Conservation (phyloP, 2,329 filamentous ascomycete species). For the Fusarium anthophilum region DNA sequence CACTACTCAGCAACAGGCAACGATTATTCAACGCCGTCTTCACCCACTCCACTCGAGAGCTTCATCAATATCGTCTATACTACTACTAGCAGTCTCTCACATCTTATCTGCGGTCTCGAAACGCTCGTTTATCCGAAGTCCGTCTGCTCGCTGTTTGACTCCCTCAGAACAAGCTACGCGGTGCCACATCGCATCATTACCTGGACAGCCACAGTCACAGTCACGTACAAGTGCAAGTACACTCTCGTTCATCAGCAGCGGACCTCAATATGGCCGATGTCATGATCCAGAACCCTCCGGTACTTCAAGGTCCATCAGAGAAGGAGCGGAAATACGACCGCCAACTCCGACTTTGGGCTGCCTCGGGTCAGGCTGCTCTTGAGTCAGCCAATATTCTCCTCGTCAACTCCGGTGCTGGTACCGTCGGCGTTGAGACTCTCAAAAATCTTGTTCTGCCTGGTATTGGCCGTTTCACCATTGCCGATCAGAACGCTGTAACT, state of each 20-base stretch:
- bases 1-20: not conserved
- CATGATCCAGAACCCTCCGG: slow-evolving; percentile 45
- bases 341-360: slow-evolving; percentile 94
- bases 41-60: not conserved
- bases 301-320: slow-evolving; percentile 63
- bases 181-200: slow-evolving; percentile 4
- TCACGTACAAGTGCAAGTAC: not conserved
- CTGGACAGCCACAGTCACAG: not conserved
- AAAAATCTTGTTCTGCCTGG: slow-evolving; percentile 97
- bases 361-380: slow-evolving; percentile 87
- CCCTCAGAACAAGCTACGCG: not conserved
- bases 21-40: slow-evolving; percentile 16
- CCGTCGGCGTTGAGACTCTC: slow-evolving; percentile 87
- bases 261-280: slow-evolving; percentile 43
- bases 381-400: slow-evolving; percentile 93
- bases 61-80: slow-evolving; percentile 1
- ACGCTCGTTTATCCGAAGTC: slow-evolving; percentile 18
- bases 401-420: slow-evolving; percentile 86
- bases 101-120: not conserved
- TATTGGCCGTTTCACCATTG: slow-evolving; percentile 92
- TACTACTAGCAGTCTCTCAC: slow-evolving; percentile 1
- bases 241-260: not conserved
- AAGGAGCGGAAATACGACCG: slow-evolving; percentile 88
- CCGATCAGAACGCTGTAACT: slow-evolving; percentile 79
- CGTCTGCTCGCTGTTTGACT: not conserved